phyloP scores from a whole-genome alignment of 352 stramenopile species.

The Phytopythium boreale region DNA sequence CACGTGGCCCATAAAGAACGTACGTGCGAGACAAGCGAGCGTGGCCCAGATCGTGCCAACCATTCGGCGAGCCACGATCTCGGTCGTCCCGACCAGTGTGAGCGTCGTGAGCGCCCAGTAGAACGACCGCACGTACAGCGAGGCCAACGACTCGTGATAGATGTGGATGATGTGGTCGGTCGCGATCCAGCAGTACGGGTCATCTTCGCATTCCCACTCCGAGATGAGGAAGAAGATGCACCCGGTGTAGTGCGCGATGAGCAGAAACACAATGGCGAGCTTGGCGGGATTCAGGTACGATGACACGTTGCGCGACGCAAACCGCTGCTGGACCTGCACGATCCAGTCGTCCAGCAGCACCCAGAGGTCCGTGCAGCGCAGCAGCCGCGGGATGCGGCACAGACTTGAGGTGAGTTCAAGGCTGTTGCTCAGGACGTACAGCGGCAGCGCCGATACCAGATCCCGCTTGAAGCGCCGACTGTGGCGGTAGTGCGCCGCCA shows the following conservation, averaged over 20 bases:
- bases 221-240: conserved; percentile 76
- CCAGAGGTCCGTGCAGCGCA: conserved; percentile 53
- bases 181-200: conserved; percentile 50
- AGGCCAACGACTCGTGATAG: conserved; percentile 43
- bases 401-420: conserved; percentile 21
- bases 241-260: conserved; percentile 56
- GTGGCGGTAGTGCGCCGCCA: conserved; percentile 34
- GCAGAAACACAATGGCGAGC: conserved; percentile 63
- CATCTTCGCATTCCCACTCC: conserved; percentile 41
- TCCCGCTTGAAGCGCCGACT: conserved; percentile 46
- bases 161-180: conserved; percentile 58
- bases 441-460: conserved; percentile 45
- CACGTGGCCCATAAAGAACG: conserved; percentile 75
- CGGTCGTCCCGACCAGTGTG: conserved; percentile 50
- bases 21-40: conserved; percentile 56
- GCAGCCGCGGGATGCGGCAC: conserved; percentile 51
- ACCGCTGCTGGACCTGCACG: conserved; percentile 63
- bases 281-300: conserved; percentile 68
- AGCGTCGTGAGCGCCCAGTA: conserved; percentile 76
- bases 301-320: conserved; percentile 63
- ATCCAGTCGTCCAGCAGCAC: conserved; percentile 61
- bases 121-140: conserved; percentile 63
- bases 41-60: conserved; percentile 56
- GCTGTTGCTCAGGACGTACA: conserved; percentile 41
- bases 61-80: conserved; percentile 43